A percentile compares a stretch with the other conserved stretches of the same genome.
These are phyloP conservation scores for Lactarius sanguifluus DNA, from an alignment of 768 basidiomycete species.

Conservation along the genomic window DNA sequence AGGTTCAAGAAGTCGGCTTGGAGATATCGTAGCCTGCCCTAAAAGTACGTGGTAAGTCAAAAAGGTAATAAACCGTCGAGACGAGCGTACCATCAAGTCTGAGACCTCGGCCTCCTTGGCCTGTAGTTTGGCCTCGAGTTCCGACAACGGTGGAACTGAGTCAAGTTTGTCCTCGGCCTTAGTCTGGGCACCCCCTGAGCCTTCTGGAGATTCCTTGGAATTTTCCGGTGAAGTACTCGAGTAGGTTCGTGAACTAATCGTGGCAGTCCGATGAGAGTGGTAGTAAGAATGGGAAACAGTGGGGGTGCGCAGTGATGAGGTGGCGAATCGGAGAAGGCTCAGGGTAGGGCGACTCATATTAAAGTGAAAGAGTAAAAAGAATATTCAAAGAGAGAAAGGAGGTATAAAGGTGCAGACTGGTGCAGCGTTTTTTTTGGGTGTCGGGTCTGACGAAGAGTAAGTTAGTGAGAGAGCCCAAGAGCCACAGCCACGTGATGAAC, in stretches of 20 bases:
- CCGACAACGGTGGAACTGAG: conserved; percentile 33
- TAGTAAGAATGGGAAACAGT: conserved; percentile 42
- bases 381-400: conserved; percentile 18
- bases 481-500: not conserved
- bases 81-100: conserved; percentile 72
- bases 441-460: not conserved
- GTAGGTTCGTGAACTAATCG: conserved; percentile 47
- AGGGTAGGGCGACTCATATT: conserved; percentile 56
- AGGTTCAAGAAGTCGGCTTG: conserved; percentile 96
- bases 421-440: conserved; percentile 8
- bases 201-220: conserved; percentile 33
- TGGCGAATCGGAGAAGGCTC: conserved; percentile 58
- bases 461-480: not conserved
- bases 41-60: conserved; percentile 28
- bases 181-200: conserved; percentile 35
- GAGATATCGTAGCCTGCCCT: conserved; percentile 88
- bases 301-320: conserved; percentile 54
- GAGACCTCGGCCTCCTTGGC: conserved; percentile 77
- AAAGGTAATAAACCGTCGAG: conserved; percentile 1
- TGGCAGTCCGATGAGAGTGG: conserved; percentile 31
- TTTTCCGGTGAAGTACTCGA: conserved; percentile 53
- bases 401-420: conserved; percentile 7
- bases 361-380: conserved; percentile 19
- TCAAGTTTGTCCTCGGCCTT: conserved; percentile 31
- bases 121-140: conserved; percentile 58